phyloP scores from a whole-genome alignment of 106 monocot species.

The Gastrodia elata region DNA sequence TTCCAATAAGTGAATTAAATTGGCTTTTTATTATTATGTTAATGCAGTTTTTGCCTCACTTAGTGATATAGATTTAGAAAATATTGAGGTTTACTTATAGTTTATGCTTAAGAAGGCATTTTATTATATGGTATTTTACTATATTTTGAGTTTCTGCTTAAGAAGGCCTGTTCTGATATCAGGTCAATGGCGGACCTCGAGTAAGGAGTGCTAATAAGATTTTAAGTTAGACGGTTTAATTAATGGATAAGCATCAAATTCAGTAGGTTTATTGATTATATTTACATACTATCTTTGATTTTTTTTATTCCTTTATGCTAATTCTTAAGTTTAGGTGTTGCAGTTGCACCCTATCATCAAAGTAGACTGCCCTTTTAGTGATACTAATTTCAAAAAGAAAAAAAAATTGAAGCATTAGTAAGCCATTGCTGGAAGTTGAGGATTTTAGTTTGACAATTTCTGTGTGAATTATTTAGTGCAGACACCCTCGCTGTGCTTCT shows the following conservation, averaged over 20 bases:
- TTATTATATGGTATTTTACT: too few species aligned
- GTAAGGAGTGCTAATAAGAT: too few species aligned
- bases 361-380: too few species aligned
- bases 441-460: background rate
- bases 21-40: background rate
- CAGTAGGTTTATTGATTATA: too few species aligned
- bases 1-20: background rate
- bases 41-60: background rate
- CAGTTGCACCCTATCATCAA: too few species aligned
- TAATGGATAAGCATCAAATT: too few species aligned
- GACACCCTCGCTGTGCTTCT: background rate
- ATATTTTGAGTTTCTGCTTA: too few species aligned
- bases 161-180: too few species aligned
- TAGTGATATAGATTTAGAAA: background rate
- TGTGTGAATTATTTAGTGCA: background rate
- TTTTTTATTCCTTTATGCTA: background rate
- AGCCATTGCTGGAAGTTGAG: background rate
- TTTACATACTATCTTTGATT: background rate
- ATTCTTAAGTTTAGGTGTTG: background rate
- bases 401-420: background rate
- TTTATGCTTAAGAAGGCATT: background rate
- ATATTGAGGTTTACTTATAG: background rate
- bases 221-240: too few species aligned
- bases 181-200: too few species aligned
- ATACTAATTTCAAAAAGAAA: background rate